Percentiles rank a stretch among this genome's conserved stretches.
Evolutionary conservation across 1,139 yeast species (phyloP).

Genomic region (Yamadazyma kanchanaburiensis): DNA sequence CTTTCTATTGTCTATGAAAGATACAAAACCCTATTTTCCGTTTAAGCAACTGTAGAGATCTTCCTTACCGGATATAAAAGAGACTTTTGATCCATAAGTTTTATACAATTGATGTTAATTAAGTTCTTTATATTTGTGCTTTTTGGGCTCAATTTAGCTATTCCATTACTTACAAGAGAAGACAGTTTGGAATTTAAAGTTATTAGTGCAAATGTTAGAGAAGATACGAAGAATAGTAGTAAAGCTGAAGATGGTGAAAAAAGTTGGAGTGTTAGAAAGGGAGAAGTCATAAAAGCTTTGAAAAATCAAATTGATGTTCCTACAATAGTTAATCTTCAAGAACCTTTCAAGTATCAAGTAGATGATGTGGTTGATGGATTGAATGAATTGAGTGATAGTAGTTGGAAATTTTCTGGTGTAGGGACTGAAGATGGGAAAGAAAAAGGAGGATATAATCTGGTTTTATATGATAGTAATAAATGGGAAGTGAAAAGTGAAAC

Average conservation of each 20-base stretch:
- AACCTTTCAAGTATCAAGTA: slow-evolving; percentile 21
- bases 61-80: too few species aligned
- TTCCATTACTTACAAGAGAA: too few species aligned
- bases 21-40: too few species aligned
- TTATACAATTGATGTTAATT: too few species aligned
- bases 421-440: slow-evolving; percentile 44
- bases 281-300: slow-evolving; percentile 14
- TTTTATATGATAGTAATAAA: slow-evolving; percentile 27
- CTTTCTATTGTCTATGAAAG: too few species aligned
- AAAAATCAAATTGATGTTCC: slow-evolving; percentile 13
- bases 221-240: slow-evolving; percentile 14
- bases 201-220: slow-evolving; percentile 21
- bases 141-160: too few species aligned
- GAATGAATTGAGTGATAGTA: slow-evolving; percentile 12
- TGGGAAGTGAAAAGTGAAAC: slow-evolving; percentile 30
- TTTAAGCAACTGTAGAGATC: too few species aligned
- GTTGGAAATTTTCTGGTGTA: slow-evolving; percentile 39
- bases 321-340: slow-evolving; percentile 25
- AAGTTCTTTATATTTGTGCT: too few species aligned
- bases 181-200: too few species aligned
- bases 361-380: slow-evolving; percentile 18
- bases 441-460: slow-evolving; percentile 43
- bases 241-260: slow-evolving; percentile 19
- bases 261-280: slow-evolving; percentile 20
- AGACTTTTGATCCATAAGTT: too few species aligned